Evolutionary conservation across 2,329 filamentous ascomycete genomes (phyloP).

Genomic region (Lecanicillium sp.): DNA sequence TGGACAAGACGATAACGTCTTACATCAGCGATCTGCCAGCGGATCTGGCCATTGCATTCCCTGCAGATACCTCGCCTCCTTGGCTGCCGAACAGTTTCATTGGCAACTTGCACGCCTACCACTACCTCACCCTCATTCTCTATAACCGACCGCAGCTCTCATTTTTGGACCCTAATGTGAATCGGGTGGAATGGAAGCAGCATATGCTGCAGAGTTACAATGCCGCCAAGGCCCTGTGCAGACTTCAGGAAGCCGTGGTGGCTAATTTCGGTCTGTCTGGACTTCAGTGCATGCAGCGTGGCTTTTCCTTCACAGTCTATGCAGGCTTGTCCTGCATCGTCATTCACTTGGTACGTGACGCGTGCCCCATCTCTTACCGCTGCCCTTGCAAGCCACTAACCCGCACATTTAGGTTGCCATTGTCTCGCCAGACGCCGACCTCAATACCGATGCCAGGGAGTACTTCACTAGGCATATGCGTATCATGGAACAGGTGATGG

Average conservation of each 20-base stretch:
- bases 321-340: conserved; percentile 85
- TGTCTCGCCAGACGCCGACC: conserved; percentile 84
- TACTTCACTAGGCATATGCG: conserved; percentile 94
- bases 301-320: conserved; percentile 95
- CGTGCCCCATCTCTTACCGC: neutral
- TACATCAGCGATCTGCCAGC: conserved; percentile 74
- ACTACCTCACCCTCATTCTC: conserved; percentile 78
- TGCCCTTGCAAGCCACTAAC: neutral
- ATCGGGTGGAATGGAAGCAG: conserved; percentile 74
- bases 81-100: conserved; percentile 84
- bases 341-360: conserved; percentile 72
- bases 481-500: conserved; percentile 78
- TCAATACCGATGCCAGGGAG: conserved; percentile 76
- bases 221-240: conserved; percentile 78
- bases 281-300: conserved; percentile 84
- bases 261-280: conserved; percentile 72
- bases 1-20: conserved; percentile 68
- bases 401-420: conserved; percentile 65
- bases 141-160: conserved; percentile 81
- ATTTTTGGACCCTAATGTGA: conserved; percentile 64
- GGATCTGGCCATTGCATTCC: conserved; percentile 73
- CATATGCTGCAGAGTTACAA: conserved; percentile 83
- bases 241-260: conserved; percentile 77
- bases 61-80: conserved; percentile 70
- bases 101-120: conserved; percentile 85